Percentiles rank a stretch among this genome's conserved stretches.
Conservation (phyloP, 441 rosid species). For the Jatropha podagrica region DNA sequence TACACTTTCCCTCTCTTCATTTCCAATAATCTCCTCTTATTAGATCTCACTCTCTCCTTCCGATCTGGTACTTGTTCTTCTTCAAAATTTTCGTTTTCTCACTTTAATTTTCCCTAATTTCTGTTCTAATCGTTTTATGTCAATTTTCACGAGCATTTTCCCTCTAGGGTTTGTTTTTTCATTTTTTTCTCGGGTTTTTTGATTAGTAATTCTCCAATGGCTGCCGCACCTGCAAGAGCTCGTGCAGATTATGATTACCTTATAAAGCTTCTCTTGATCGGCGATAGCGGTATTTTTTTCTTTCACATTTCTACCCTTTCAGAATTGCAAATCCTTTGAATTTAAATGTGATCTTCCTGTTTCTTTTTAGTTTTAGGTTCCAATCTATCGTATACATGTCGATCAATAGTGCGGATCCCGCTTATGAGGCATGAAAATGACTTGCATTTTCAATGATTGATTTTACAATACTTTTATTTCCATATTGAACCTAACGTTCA, state of each 20-base stretch:
- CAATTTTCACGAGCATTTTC: background rate
- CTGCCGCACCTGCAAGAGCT: slow-evolving; percentile 41
- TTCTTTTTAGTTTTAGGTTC: background rate
- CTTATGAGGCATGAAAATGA: background rate
- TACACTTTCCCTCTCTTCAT: slow-evolving; percentile 20
- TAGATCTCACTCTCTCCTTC: slow-evolving; percentile 34
- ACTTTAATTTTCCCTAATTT: slow-evolving; percentile 2
- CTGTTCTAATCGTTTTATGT: background rate
- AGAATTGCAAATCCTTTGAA: background rate
- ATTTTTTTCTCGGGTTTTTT: background rate
- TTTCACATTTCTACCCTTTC: slow-evolving; percentile 7
- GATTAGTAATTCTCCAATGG: slow-evolving; percentile 23
- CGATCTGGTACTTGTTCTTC: slow-evolving; percentile 51
- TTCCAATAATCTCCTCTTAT: slow-evolving; percentile 25
- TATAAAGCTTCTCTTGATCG: slow-evolving; percentile 41
- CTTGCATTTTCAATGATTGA: slow-evolving; percentile 8
- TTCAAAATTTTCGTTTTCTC: background rate
- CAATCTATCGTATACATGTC: background rate
- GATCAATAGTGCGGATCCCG: background rate
- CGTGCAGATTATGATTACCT: slow-evolving; percentile 42
- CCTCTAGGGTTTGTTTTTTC: slow-evolving; percentile 9
- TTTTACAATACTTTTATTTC: background rate
- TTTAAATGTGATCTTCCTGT: background rate
- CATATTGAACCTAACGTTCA: background rate
- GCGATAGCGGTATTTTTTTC: slow-evolving; percentile 33